Percentiles rank a stretch among this genome's conserved stretches.
Evolutionary conservation across 805 yeast species (phyloP).

Genomic region (Kodamaea restingae): DNA sequence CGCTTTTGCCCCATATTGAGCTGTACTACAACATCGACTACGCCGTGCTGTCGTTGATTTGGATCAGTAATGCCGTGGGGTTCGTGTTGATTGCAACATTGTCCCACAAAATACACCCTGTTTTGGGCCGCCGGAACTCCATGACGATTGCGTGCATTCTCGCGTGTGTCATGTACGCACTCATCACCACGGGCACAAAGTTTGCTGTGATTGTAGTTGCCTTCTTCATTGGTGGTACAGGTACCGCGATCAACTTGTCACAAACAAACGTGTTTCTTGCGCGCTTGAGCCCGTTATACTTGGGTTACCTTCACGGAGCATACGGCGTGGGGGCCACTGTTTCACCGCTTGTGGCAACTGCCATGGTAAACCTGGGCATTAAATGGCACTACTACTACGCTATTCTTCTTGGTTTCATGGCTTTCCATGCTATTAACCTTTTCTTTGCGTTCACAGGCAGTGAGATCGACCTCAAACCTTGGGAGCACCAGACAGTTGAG

Average conservation of each 20-base stretch:
- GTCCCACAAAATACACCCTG: slow-evolving; percentile 41
- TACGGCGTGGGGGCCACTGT: slow-evolving; percentile 73
- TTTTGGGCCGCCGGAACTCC: slow-evolving; percentile 40
- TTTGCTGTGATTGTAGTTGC: slow-evolving; percentile 48
- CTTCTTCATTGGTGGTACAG: slow-evolving; percentile 57
- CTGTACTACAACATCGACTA: slow-evolving; percentile 44
- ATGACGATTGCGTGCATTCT: slow-evolving; percentile 34
- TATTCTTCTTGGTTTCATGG: slow-evolving; percentile 42
- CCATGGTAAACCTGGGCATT: slow-evolving; percentile 46
- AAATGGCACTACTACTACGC: slow-evolving; percentile 53
- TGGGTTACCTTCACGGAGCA: slow-evolving; percentile 62
- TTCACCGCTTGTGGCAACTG: slow-evolving; percentile 62
- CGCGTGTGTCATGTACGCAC: slow-evolving; percentile 39
- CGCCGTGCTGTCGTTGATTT: slow-evolving; percentile 52
- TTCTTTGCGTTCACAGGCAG: slow-evolving; percentile 47
- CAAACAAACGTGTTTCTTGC: slow-evolving; percentile 52
- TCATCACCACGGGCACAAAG: slow-evolving; percentile 45
- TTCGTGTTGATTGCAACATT: slow-evolving; percentile 47
- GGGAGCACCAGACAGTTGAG: slow-evolving; percentile 18
- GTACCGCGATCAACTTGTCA: slow-evolving; percentile 46
- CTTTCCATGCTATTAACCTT: slow-evolving; percentile 28
- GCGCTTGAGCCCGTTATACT: slow-evolving; percentile 47
- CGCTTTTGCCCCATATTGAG: slow-evolving; percentile 54
- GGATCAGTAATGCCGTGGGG: slow-evolving; percentile 58
- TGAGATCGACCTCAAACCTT: slow-evolving; percentile 40